A percentile compares a stretch with the other conserved stretches of the same genome.
These are phyloP conservation scores for Cadophora sp. DNA, from an alignment of 2,329 filamentous ascomycete genomes.

Conservation along the genomic window DNA sequence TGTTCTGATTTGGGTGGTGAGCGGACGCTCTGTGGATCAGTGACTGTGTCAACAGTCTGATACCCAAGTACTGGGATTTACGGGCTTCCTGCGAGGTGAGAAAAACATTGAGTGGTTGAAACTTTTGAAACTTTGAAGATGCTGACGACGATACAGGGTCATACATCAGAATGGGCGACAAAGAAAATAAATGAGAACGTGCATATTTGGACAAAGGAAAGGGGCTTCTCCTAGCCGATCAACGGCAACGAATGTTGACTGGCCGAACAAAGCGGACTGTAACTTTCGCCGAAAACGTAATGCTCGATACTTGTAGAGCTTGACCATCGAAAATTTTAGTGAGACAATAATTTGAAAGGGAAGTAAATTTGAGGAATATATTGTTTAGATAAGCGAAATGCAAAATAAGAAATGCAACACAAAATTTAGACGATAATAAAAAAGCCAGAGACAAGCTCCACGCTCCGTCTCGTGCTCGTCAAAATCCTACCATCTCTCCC, in stretches of 20 bases:
- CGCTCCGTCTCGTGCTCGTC: too few species aligned
- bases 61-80: not conserved
- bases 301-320: not conserved
- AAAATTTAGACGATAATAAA: too few species aligned
- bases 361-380: too few species aligned
- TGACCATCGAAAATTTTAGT: not conserved
- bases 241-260: not conserved
- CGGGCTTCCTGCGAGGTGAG: not conserved
- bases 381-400: too few species aligned
- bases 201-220: not conserved
- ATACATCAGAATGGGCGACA: not conserved
- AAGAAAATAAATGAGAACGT: not conserved
- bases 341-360: too few species aligned
- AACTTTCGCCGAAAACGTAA: not conserved
- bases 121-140: too few species aligned
- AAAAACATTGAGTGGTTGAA: not conserved
- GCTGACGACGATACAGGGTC: too few species aligned
- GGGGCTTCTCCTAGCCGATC: not conserved
- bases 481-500: too few species aligned
- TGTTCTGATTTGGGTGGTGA: not conserved
- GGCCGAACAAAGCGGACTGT: not conserved
- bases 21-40: not conserved
- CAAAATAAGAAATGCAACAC: too few species aligned
- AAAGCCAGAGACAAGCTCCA: too few species aligned
- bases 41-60: not conserved